Percentiles rank a stretch among this genome's conserved stretches.
Evolutionary conservation across 2,329 filamentous ascomycete genomes (phyloP).

Genomic region (Pleurostoma richardsiae): DNA sequence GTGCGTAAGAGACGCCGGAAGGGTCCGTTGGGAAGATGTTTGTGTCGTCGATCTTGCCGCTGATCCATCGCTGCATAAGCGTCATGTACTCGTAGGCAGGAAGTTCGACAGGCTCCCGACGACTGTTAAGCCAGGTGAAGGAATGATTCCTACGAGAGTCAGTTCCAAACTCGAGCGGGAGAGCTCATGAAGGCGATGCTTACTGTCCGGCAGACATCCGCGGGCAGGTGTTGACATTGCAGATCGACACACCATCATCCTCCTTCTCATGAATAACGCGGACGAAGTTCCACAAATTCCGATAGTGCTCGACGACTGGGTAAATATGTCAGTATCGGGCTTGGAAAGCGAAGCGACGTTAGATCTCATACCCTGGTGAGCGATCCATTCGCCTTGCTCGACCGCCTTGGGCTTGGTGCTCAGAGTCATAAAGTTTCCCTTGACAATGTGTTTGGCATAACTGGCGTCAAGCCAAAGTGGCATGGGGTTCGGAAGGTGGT

Average conservation of each 20-base stretch:
- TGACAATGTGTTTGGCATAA: conserved; percentile 83
- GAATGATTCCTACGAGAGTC: conserved; percentile 65
- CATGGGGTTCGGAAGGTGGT: conserved; percentile 60
- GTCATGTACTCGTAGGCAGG: conserved; percentile 92
- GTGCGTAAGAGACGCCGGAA: conserved; percentile 60
- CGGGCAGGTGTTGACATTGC: conserved; percentile 78
- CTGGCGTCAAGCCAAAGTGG: conserved; percentile 72
- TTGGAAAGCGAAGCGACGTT: background rate
- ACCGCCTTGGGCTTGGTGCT: conserved; percentile 90
- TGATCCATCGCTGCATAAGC: conserved; percentile 95
- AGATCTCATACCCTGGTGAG: conserved; percentile 71
- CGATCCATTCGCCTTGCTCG: conserved; percentile 92
- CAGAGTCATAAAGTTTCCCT: conserved; percentile 95
- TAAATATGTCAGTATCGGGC: conserved; percentile 1
- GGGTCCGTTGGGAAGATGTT: conserved; percentile 87
- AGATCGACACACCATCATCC: conserved; percentile 70
- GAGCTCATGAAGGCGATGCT: conserved; percentile 25
- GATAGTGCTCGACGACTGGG: conserved; percentile 86
- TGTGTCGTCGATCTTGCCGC: conserved; percentile 87
- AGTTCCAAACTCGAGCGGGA: conserved; percentile 6
- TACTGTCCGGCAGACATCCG: conserved; percentile 93
- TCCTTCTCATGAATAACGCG: conserved; percentile 84
- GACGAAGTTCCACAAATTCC: conserved; percentile 83
- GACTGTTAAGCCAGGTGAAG: conserved; percentile 92
- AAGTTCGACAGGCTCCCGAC: conserved; percentile 83